Evolutionary conservation across 2,329 filamentous ascomycete genomes (phyloP).

Genomic region (Cordyceps sp.): DNA sequence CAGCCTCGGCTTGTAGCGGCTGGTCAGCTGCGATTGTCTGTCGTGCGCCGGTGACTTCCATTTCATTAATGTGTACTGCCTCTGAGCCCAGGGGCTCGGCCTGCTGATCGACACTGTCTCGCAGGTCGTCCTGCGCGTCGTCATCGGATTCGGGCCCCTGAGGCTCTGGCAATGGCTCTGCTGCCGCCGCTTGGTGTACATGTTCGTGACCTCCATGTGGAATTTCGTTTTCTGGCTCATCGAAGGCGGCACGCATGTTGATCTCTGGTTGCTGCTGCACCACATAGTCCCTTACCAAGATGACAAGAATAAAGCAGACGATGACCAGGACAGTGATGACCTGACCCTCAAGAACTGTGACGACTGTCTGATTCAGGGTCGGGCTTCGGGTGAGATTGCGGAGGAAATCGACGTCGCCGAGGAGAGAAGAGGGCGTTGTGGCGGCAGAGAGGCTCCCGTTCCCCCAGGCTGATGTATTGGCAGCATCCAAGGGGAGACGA

Average conservation of each 20-base stretch:
- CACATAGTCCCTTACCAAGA: slow-evolving; percentile 92
- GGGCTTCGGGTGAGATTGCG: slow-evolving; percentile 51
- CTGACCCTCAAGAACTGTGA: slow-evolving; percentile 80
- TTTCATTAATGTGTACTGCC: not conserved
- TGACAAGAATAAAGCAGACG: slow-evolving; percentile 88
- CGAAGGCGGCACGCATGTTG: slow-evolving; percentile 58
- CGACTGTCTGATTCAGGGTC: slow-evolving; percentile 58
- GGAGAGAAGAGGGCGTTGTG: slow-evolving; percentile 20
- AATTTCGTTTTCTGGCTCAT: slow-evolving; percentile 20
- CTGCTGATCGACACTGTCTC: slow-evolving; percentile 9
- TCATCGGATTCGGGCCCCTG: slow-evolving; percentile 16
- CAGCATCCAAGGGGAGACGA: slow-evolving; percentile 1
- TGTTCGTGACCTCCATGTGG: slow-evolving; percentile 7
- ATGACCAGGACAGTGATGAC: slow-evolving; percentile 87
- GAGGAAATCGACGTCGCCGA: slow-evolving; percentile 40
- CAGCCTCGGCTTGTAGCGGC: not conserved
- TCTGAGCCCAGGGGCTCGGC: slow-evolving; percentile 1
- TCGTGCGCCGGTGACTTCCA: not conserved
- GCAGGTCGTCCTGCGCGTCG: slow-evolving; percentile 8
- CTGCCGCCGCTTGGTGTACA: slow-evolving; percentile 4
- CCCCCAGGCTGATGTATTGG: slow-evolving; percentile 5
- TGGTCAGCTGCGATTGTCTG: not conserved
- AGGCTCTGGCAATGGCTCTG: slow-evolving; percentile 5
- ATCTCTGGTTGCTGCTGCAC: slow-evolving; percentile 93
- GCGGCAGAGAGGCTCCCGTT: slow-evolving; percentile 1